Percentiles rank a stretch among this genome's conserved stretches.
phyloP scores from a whole-genome alignment of 2,329 filamentous ascomycete species.

The Didymella lethalis region DNA sequence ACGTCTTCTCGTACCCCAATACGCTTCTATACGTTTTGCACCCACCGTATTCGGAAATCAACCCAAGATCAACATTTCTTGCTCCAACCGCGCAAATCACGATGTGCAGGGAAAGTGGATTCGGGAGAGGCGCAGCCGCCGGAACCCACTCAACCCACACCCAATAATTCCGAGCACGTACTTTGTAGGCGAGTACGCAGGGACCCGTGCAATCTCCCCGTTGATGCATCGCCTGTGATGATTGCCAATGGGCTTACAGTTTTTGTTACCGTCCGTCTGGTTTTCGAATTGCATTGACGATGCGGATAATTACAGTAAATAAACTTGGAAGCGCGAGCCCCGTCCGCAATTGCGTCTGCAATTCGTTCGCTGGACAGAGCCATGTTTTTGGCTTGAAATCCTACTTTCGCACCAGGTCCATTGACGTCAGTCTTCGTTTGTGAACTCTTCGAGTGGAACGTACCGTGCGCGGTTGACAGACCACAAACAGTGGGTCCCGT shows the following conservation, averaged over 20 bases:
- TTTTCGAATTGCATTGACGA: too few species aligned
- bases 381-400: neutral
- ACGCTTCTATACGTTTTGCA: neutral
- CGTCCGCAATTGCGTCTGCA: neutral
- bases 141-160: neutral
- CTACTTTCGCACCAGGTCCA: neutral
- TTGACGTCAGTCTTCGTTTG: constrained; percentile 1
- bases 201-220: neutral
- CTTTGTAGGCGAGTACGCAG: neutral
- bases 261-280: neutral
- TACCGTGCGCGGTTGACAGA: constrained; percentile 13
- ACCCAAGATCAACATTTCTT: too few species aligned
- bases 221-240: neutral
- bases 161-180: constrained; percentile 1
- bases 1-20: neutral
- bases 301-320: neutral
- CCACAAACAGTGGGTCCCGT: constrained; percentile 7
- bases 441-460: constrained; percentile 3
- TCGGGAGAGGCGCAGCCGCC: neutral
- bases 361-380: neutral
- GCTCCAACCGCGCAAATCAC: neutral
- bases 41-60: too few species aligned
- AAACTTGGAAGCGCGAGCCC: neutral
- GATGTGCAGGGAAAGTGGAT: neutral
- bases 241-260: neutral